Base-by-base conservation (phyloP, 768 basidiomycete genomes). In the Russula foetens region DNA sequence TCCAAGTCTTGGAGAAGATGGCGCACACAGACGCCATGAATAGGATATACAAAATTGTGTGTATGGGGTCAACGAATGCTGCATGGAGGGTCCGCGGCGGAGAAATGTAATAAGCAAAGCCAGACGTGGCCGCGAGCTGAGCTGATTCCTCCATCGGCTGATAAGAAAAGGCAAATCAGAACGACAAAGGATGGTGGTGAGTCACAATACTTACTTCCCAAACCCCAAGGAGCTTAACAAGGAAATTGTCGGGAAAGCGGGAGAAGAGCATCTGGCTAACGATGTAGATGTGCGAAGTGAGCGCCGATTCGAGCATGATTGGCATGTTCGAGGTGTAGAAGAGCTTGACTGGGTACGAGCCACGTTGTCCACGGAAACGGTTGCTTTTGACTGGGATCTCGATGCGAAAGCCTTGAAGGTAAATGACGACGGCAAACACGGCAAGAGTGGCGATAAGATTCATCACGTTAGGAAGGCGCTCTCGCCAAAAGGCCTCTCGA, bases 241-340 rank as follows among this genome's bases (percentile, higher is more conserved):
- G 78, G 64, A 98, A 73, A 78, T 97, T 97, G 66, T 79, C 76
- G 0, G 97, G 97, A 85, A 96, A 98, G 15, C 96, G 83, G 38
- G 79, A 81, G 41, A 88, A 86, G 62, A 98, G 82, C 95, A 98
- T 98, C 75, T 98, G 97, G 31, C 85, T 90, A 68, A 98, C 81
- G 74, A 98, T 90, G 77, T 94, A 98, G 31, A 99, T 85, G 73
- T 99, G 96, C 59, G 85, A 88, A 1, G 92, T 92, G 58, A 98
- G 77, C 15, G 95, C 95, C 15, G 84, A 86, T 76, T 98, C 91
- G 62, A 98, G 83, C 96, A 99, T 99, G 79, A 99, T 98, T 59
- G 96, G 96, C 96, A 98, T 99, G 78, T 98, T 99, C 46, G 85
- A 88, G 17, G 97, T 98, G 76, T 98, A 99, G 78, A 99, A 98